Percentiles rank a stretch among this genome's conserved stretches.
Conservation (phyloP, 2,329 filamentous ascomycete genomes). For the Colletotrichum kahawae region DNA sequence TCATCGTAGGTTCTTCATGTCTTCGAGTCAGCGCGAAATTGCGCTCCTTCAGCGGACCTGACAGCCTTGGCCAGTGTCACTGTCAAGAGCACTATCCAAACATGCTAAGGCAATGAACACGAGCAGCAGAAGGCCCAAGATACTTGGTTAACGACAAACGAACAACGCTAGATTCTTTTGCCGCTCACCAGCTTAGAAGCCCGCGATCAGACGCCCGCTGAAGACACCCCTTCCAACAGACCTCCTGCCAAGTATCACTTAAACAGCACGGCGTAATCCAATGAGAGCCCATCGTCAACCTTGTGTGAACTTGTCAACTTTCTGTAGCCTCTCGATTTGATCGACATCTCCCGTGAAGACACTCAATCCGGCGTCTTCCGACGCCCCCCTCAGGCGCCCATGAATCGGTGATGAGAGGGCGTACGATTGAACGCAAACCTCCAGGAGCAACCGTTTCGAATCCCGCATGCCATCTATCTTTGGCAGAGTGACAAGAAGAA, state of each 20-base stretch:
- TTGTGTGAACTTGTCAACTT: neutral
- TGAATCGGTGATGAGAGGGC: neutral
- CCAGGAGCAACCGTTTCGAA: neutral
- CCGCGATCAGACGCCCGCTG: neutral
- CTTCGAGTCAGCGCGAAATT: neutral
- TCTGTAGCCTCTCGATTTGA: neutral
- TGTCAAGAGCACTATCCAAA: neutral
- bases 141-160: neutral
- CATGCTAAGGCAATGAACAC: neutral
- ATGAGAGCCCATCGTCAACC: neutral
- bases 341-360: neutral
- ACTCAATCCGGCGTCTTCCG: neutral
- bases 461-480: neutral
- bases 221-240: neutral
- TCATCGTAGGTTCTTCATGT: neutral
- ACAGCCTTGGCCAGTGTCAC: neutral
- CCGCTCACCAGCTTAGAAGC: neutral
- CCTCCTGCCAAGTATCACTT: neutral
- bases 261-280: neutral
- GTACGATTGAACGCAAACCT: neutral
- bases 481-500: neutral
- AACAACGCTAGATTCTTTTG: neutral
- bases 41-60: neutral
- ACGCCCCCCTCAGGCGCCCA: neutral
- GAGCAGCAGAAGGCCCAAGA: fast-evolving